Percentiles rank a stretch among this genome's conserved stretches.
phyloP scores from a whole-genome alignment of 2,329 filamentous ascomycete species.

The Colletotrichum lindemuthianum region DNA sequence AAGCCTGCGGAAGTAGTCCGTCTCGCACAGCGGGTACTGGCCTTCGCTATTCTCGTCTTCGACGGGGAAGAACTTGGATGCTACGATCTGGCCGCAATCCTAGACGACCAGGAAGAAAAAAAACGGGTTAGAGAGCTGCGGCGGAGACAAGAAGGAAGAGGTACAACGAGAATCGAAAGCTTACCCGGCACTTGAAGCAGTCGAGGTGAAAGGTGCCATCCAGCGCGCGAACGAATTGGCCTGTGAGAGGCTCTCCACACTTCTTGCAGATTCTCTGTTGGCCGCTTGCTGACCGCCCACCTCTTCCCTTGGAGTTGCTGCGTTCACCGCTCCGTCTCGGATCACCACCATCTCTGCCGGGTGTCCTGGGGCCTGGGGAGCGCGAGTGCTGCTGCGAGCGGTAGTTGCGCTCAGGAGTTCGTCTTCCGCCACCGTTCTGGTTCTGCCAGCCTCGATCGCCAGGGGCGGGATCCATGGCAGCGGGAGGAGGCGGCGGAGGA shows the following conservation, averaged over 20 bases:
- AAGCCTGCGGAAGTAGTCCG: conserved; percentile 93
- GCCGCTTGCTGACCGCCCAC: conserved; percentile 66
- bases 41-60: conserved; percentile 86
- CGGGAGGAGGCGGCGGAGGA: conserved; percentile 19
- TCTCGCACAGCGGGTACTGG: conserved; percentile 97
- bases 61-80: conserved; percentile 98
- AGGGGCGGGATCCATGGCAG: conserved; percentile 43
- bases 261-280: conserved; percentile 81
- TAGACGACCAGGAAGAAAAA: conserved; percentile 48
- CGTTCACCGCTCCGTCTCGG: conserved; percentile 65
- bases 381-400: conserved; percentile 45
- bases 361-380: conserved; percentile 46
- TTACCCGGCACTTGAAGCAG: conserved; percentile 95
- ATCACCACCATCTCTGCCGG: conserved; percentile 53
- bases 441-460: conserved; percentile 51
- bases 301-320: conserved; percentile 64
- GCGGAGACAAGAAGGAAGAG: conserved; percentile 17
- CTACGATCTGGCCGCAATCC: conserved; percentile 97
- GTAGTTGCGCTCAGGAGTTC: conserved; percentile 50
- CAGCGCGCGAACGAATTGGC: conserved; percentile 94
- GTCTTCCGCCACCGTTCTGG: conserved; percentile 40
- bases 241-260: conserved; percentile 86
- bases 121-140: conserved; percentile 17
- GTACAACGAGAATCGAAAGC: conserved; percentile 2
- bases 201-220: conserved; percentile 96